phyloP scores from a whole-genome alignment of 495 filamentous ascomycete species.

The Penicillium maclennaniae region DNA sequence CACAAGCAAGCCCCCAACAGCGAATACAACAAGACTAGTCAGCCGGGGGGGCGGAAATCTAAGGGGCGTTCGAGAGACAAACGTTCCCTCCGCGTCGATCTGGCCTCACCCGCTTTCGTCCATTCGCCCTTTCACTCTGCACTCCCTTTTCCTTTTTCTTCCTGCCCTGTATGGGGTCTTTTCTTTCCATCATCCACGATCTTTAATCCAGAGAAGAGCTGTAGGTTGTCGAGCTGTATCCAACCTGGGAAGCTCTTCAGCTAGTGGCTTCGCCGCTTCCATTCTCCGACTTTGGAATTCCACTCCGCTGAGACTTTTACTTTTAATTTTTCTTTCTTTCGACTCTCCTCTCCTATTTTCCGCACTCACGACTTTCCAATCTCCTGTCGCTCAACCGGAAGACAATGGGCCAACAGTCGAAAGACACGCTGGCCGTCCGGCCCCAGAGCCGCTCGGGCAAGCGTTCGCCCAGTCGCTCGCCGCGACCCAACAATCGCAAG shows the following conservation, averaged over 20 bases:
- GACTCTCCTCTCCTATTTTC: background rate
- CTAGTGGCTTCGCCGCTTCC: conserved; percentile 2
- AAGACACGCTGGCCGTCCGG: conserved; percentile 37
- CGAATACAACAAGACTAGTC: background rate
- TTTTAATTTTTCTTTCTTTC: conserved; percentile 12
- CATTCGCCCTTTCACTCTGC: conserved; percentile 32
- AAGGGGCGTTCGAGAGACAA: conserved; percentile 21
- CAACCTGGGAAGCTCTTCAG: conserved; percentile 9
- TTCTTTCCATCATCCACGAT: conserved; percentile 32
- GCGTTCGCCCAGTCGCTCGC: conserved; percentile 42
- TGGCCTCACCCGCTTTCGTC: conserved; percentile 32
- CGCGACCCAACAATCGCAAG: conserved; percentile 41
- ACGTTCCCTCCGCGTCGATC: conserved; percentile 28
- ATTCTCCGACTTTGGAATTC: conserved; percentile 5
- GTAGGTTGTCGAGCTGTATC: conserved; percentile 18
- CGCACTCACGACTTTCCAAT: background rate
- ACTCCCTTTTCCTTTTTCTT: conserved; percentile 18
- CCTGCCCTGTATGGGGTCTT: conserved; percentile 37
- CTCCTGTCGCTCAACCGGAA: background rate
- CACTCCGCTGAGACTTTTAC: conserved; percentile 2
- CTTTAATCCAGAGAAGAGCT: conserved; percentile 32
- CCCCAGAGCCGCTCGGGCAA: conserved; percentile 29
- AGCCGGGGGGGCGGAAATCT: conserved; percentile 10
- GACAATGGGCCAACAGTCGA: conserved; percentile 37
- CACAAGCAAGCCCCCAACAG: background rate